A percentile compares a stretch with the other conserved stretches of the same genome.
Evolutionary conservation across 2,329 filamentous ascomycete species (phyloP).

Genomic region (Paraphaeosphaeria minitans): DNA sequence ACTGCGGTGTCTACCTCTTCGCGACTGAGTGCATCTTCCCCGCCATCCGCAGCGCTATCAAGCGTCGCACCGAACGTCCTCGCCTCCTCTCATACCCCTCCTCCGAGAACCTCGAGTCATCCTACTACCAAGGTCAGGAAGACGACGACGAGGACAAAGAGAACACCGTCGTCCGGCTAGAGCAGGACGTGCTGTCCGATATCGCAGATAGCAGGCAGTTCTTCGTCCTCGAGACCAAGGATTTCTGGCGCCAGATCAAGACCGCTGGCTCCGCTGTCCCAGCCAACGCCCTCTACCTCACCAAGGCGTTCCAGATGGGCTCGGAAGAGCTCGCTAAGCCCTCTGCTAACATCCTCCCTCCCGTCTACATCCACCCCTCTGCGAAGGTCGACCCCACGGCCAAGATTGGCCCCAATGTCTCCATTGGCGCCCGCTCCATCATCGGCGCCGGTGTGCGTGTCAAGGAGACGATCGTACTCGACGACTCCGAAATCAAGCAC

Average conservation of each 20-base stretch:
- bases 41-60: conserved; percentile 90
- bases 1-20: conserved; percentile 98
- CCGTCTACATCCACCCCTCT: conserved; percentile 93
- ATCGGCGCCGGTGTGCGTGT: conserved; percentile 87
- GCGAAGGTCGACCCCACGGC: conserved; percentile 91
- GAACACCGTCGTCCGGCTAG: conserved; percentile 87
- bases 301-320: conserved; percentile 85
- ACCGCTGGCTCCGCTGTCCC: conserved; percentile 96
- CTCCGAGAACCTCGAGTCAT: conserved; percentile 85
- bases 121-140: conserved; percentile 64
- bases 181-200: conserved; percentile 95
- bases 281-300: conserved; percentile 94
- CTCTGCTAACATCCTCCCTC: conserved; percentile 85
- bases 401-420: conserved; percentile 96
- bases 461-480: conserved; percentile 95
- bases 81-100: conserved; percentile 94
- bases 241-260: conserved; percentile 99
- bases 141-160: conserved; percentile 77
- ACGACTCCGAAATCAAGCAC: conserved; percentile 94
- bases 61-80: conserved; percentile 89
- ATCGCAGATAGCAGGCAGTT: conserved; percentile 97
- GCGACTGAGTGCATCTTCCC: conserved; percentile 95
- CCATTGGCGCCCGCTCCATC: conserved; percentile 84
- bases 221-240: conserved; percentile 97
- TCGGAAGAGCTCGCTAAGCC: conserved; percentile 82